Base-by-base conservation (phyloP, 805 yeast species). In the Starmerella tilneyi region DNA sequence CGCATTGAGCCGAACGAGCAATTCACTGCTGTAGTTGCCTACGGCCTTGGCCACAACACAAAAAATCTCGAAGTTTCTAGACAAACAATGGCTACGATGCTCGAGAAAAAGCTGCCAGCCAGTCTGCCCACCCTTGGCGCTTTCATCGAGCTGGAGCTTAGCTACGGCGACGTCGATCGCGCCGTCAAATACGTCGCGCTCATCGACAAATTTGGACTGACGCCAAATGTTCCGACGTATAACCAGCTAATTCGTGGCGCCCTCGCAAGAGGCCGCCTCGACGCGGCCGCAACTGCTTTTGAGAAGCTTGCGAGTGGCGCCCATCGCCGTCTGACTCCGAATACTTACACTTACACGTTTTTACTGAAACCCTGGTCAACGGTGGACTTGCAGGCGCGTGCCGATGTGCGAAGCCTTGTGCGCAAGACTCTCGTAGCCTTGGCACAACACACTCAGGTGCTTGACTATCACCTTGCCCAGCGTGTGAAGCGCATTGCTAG, bases 1-100 rank as follows among this genome's bases (percentile, higher is more conserved):
- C 70, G 76, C 8, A 61, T 67, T 28, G 58, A 60, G 9, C 59
- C 63, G n/a, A 51, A 63, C 4, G 51, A 65, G 27, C 66, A 63
- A 44, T 73, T 81, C 22, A 59, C 70, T 45, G 67, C 79, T 7
- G 63, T 76, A 9, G 63, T 81, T 28, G 64, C 80, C 46, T 72
- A 70, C 43, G 77, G 77, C 12, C 66, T 80, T 47, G 64, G 71
- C 47, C 68, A 68, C 53, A 67, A 69, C 42, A 67, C 70, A n/a
- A 46, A 64, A 30, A 69, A 76, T 44, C 55, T 71, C 9, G 66
- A 62, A 12, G 69, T 75, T n/a, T 83, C 82, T 0, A 64, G 79
- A 36, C 52, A 56, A 1, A 53, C 80, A 22, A 74, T 71, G 55
- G 41, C 28, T 1, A 16, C 40, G 3, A 30, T 44, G 34, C 32